phyloP scores from a whole-genome alignment of 768 basidiomycete species.

The Mycena leptocephala region DNA sequence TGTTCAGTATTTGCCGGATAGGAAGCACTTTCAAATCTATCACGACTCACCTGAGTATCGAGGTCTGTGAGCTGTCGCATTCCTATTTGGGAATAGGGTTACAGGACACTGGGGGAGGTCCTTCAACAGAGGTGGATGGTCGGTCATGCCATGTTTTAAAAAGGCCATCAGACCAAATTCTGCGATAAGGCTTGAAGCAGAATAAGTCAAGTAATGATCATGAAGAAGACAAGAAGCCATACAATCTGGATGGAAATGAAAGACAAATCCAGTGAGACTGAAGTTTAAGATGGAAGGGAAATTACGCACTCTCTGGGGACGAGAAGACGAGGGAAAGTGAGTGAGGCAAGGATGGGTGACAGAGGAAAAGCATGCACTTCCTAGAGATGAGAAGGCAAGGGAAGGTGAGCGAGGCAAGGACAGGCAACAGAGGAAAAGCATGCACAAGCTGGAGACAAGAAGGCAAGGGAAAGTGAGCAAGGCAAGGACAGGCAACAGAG shows the following conservation, averaged over 20 bases:
- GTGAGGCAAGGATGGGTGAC: too few species aligned
- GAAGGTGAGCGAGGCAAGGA: too few species aligned
- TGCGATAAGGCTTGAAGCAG: conserved; percentile 1
- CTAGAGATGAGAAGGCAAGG: too few species aligned
- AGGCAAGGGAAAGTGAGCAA: too few species aligned
- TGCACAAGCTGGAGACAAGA: too few species aligned
- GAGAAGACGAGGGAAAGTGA: too few species aligned
- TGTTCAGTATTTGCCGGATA: background rate
- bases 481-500: too few species aligned
- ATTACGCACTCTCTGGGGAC: background rate
- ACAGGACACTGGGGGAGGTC: background rate
- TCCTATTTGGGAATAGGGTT: background rate
- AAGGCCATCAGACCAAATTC: background rate
- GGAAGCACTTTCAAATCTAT: background rate
- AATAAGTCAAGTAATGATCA: background rate
- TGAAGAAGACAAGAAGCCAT: background rate
- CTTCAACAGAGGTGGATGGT: too few species aligned
- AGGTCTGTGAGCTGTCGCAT: background rate
- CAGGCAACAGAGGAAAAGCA: too few species aligned
- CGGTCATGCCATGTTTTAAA: background rate
- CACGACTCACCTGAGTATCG: background rate
- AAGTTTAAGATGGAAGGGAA: background rate
- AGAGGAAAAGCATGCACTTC: too few species aligned
- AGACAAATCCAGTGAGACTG: background rate
- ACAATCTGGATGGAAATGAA: background rate